Percentiles rank a stretch among this genome's conserved stretches.
Conservation (phyloP, 208 protist species). For the Acanthamoeba healyi region DNA sequence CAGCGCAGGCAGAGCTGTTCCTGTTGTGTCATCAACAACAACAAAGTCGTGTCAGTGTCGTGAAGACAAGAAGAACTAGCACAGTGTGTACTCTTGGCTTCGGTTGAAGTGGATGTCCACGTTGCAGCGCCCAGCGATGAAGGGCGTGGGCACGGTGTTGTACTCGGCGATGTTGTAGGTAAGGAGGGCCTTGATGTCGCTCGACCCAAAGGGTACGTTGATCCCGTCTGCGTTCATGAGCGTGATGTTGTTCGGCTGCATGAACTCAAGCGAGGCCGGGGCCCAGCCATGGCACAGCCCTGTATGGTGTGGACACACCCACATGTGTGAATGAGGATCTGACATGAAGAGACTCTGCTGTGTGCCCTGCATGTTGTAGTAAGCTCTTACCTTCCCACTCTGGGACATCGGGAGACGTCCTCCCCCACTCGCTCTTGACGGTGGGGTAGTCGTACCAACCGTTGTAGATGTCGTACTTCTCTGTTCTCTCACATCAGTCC, state of each 20-base stretch:
- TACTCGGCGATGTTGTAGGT: constrained; percentile 56
- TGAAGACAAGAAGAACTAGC: no score
- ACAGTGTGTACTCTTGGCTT: background rate
- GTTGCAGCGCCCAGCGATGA: constrained; percentile 1
- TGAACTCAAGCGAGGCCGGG: background rate
- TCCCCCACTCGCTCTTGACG: constrained; percentile 25
- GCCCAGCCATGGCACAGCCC: constrained; percentile 55
- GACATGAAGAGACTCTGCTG: background rate
- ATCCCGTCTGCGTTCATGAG: constrained; percentile 24
- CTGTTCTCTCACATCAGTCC: background rate
- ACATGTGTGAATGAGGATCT: background rate
- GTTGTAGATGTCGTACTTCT: constrained; percentile 67
- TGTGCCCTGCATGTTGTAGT: no score
- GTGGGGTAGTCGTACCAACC: constrained; percentile 48
- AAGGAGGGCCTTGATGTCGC: constrained; percentile 12
- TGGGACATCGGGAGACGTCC: constrained; percentile 1
- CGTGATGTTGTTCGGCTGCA: background rate
- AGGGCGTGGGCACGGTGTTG: constrained; percentile 1
- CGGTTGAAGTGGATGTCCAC: background rate
- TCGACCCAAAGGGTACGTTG: constrained; percentile 3
- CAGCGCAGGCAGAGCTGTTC: background rate
- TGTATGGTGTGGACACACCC: background rate
- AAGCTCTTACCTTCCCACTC: constrained; percentile 32
- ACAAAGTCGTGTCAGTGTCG: no score
- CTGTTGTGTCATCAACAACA: no score